These are phyloP conservation scores for Aspergillus sojae DNA, from an alignment of 2,329 filamentous ascomycete genomes.

Conservation along the genomic window DNA sequence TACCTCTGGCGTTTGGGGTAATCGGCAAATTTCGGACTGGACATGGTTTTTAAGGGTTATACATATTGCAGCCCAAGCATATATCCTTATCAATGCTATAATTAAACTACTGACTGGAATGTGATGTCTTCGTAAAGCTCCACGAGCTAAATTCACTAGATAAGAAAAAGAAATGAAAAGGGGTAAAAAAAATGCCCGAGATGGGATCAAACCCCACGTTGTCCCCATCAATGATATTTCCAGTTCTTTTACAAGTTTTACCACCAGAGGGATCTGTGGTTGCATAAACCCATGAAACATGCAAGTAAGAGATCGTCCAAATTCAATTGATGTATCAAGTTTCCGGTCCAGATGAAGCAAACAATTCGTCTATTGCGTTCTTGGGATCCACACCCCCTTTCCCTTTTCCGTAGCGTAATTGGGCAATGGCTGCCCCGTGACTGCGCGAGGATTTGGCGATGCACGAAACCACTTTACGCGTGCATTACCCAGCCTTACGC, in stretches of 20 bases:
- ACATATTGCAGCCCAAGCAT: constrained; percentile 1
- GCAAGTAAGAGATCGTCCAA: background rate
- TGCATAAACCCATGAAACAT: background rate
- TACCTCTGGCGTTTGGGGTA: constrained; percentile 5
- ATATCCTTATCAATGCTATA: background rate
- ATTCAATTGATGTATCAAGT: constrained; percentile 2
- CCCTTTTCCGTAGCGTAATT: constrained; percentile 21
- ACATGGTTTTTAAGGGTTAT: background rate
- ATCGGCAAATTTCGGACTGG: background rate
- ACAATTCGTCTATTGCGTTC: background rate
- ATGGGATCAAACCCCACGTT: background rate
- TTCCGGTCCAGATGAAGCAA: background rate
- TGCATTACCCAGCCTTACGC: constrained; percentile 27
- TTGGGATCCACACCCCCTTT: background rate
- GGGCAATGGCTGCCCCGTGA: constrained; percentile 34
- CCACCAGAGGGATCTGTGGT: background rate
- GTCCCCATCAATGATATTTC: background rate
- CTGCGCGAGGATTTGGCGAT: constrained; percentile 42
- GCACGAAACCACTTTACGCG: constrained; percentile 36
- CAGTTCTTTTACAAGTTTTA: background rate
- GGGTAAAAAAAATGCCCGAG: background rate
- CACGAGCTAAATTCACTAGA: background rate
- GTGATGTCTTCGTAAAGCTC: background rate
- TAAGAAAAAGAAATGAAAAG: background rate
- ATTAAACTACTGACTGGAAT: background rate